These are phyloP conservation scores for Venturia aucupariae DNA, from an alignment of 2,329 filamentous ascomycete species.

Conservation along the genomic window DNA sequence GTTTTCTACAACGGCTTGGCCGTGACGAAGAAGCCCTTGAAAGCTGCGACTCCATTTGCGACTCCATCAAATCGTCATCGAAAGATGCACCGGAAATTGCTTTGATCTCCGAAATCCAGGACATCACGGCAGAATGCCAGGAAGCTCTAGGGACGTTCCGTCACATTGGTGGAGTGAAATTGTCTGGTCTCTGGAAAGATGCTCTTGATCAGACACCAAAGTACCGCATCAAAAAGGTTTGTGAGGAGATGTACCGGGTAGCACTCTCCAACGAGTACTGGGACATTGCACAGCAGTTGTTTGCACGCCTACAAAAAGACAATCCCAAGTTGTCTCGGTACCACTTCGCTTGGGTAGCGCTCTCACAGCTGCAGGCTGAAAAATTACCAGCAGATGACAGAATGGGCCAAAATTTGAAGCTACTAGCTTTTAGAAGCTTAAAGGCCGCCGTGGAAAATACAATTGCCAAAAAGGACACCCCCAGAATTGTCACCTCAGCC, in stretches of 20 bases:
- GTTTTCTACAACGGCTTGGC: constrained; percentile 6
- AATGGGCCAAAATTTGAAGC: constrained; percentile 11
- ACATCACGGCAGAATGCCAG: constrained; percentile 11
- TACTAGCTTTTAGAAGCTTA: constrained; percentile 10
- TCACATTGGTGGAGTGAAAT: not conserved
- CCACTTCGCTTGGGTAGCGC: constrained; percentile 14
- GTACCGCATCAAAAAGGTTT: not conserved
- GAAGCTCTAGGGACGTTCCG: constrained; percentile 6
- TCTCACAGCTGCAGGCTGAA: constrained; percentile 11
- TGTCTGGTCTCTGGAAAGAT: constrained; percentile 12
- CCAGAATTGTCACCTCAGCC: not conserved
- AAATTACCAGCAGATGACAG: constrained; percentile 6
- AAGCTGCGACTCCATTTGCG: not conserved
- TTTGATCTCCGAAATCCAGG: constrained; percentile 1
- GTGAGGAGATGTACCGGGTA: constrained; percentile 4
- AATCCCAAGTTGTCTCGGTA: constrained; percentile 7
- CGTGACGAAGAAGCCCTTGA: constrained; percentile 6
- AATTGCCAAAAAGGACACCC: constrained; percentile 12
- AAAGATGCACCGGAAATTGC: constrained; percentile 9
- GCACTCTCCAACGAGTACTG: constrained; percentile 11
- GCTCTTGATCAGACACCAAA: constrained; percentile 8
- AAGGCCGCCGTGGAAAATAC: constrained; percentile 14
- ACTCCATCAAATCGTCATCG: constrained; percentile 7
- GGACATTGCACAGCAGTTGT: constrained; percentile 14
- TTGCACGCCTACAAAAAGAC: constrained; percentile 14